Evolutionary conservation across 139 green algal genomes (phyloP), one percentile per base, ranked within the genome.

Genomic region (Auxenochlorella pyrenoidosa): DNA sequence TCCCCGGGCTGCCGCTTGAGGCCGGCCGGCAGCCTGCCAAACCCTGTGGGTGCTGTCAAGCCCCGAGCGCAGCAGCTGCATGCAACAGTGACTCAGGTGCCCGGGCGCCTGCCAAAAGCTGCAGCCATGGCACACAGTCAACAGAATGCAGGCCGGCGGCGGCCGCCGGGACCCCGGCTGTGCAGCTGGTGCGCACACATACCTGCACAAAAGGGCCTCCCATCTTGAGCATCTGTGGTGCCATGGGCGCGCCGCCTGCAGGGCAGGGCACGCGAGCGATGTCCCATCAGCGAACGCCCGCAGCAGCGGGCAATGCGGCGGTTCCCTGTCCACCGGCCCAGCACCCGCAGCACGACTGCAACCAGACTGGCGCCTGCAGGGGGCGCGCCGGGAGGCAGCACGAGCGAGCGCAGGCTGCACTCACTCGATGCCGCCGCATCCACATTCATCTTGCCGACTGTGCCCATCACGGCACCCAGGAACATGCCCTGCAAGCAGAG

Each of bases 401-500:
- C 41, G 15, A 1, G 5, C 41, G 44, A 5, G 43, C 43, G 2
- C 10, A 43, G 41, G 8, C 28, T 3, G 34, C 63, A 43, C 71
- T 81, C 65, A 86, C 87, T 41, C 78, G 82, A 72, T 54, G 66
- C 87, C 59, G 84, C 73, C 4, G 58, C 43, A 10, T 78, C 66
- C 21, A 66, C 38, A 30, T 83, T 83, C 82, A 94, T 86, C 59
- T 91, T 93, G 58, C 92, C 93, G 59, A 98, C 93, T 19, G 71
- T 84, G 68, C 96, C 96, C 76, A 98, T 95, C 21, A 97, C 71
- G 30, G 93, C 94, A 38, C 95, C 95, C 24, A 97, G 89, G 51
- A 95, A 90, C 5, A 84, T 78, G 58, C 91, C 90, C 86, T 91
- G 81, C 54, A 40, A 3, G 21, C 76, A 30, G 26, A 2, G n/a